Base-by-base conservation (phyloP, 2,329 filamentous ascomycete species). In the Lachnellula hyalina region DNA sequence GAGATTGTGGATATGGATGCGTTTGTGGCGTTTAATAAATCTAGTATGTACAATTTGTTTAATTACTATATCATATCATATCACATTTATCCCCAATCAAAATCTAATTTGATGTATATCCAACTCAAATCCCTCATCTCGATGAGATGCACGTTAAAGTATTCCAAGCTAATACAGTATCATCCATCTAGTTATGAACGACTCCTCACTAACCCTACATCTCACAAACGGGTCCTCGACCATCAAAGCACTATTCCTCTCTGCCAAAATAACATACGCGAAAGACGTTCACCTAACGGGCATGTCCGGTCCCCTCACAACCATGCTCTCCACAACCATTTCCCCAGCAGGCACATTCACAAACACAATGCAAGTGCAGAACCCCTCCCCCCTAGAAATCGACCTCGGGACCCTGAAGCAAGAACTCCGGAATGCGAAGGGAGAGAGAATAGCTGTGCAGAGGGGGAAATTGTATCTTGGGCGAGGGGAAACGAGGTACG, bases 391-490 rank as follows among this genome's bases (percentile, higher is more conserved):
- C 23, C 23, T 56, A 25, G 57, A 59, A 32, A 47, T 59, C 7
- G 57, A 59, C 52, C 38, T 59, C 34, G 57, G 57, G 14, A 51
- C 49, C 8, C 47, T 55, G 25, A 50, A 56, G 23, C 47, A 56
- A 36, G 52, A 55, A 23, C 49, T 59, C 40, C 23, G 34, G 23
- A 55, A 57, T 35, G 47, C 9, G 17, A 47, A 57, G 59, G 54
- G 51, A 5, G 47, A 35, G 8, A 47, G 25, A 19, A 47, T 59
- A 46, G 57, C 54, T 3, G 21, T 19, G 25, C 57, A 59, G 52
- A 42, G 48, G 41, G 57, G 57, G 4, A 54, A 49, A 49, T 41
- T 40, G 36, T 57, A 59, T 51, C 17, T 59, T 1, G 19, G 32
- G 32, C 28, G 52, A 21, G 57, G 57, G 7, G 52, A 54, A 35